Percentiles rank a stretch among this genome's conserved stretches.
These are phyloP conservation scores for Solanum medicagineum DNA, from an alignment of 257 asterid genomes.

Conservation along the genomic window DNA sequence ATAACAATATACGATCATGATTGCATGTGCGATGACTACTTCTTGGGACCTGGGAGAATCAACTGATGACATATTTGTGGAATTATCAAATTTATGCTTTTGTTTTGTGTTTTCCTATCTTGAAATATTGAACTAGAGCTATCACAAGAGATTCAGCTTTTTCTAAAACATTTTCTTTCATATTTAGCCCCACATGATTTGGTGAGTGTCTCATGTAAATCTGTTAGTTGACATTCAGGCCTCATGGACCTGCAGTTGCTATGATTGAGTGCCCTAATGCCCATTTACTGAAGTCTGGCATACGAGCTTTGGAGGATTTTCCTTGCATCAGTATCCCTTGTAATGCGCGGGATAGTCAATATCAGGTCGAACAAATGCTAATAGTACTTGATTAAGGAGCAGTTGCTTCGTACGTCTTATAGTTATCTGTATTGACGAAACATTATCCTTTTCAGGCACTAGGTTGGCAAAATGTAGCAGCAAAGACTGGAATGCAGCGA, in stretches of 20 bases:
- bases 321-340: conserved; percentile 82
- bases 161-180: neutral
- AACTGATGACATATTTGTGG: too few species aligned
- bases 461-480: conserved; percentile 97
- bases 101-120: neutral
- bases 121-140: neutral
- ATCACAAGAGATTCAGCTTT: neutral
- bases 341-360: conserved; percentile 78
- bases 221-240: conserved; percentile 34
- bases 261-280: conserved; percentile 79
- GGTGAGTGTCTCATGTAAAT: conserved; percentile 3
- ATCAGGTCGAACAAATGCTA: conserved; percentile 52
- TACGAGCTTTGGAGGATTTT: conserved; percentile 68
- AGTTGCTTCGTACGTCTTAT: conserved; percentile 7
- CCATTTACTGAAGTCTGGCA: conserved; percentile 52
- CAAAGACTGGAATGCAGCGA: conserved; percentile 81
- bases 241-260: conserved; percentile 78
- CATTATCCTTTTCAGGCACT: conserved; percentile 50
- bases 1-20: too few species aligned
- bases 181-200: neutral
- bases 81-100: neutral
- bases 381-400: conserved; percentile 4
- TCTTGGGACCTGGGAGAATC: too few species aligned
- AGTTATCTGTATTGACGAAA: neutral
- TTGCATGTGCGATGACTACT: too few species aligned